These are phyloP conservation scores for Yamadazyma triangularis DNA, from an alignment of 1,139 yeast genomes.

Conservation along the genomic window DNA sequence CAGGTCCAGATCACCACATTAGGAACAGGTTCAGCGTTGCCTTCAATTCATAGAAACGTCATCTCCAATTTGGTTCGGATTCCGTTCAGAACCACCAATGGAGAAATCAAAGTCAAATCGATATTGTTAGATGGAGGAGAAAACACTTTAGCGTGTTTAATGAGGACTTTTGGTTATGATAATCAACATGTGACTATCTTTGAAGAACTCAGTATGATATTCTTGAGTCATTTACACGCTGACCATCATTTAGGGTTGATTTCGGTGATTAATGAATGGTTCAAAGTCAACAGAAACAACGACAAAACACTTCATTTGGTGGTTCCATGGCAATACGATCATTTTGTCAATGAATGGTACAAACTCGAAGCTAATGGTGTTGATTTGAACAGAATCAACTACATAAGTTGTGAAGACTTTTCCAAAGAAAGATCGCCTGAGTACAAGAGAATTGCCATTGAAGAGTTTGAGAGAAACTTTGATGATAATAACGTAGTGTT, in stretches of 20 bases:
- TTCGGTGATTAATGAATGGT: conserved; percentile 70
- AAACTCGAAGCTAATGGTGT: conserved; percentile 43
- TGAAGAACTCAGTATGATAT: conserved; percentile 58
- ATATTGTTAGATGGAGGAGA: conserved; percentile 89
- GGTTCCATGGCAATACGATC: conserved; percentile 71
- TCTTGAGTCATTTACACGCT: conserved; percentile 90
- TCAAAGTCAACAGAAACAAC: conserved; percentile 28
- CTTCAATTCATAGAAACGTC: conserved; percentile 81
- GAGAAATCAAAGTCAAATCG: conserved; percentile 32
- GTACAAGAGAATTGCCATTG: conserved; percentile 23
- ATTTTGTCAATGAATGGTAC: conserved; percentile 70
- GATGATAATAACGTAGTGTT: conserved; percentile 16
- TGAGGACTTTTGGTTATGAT: conserved; percentile 55
- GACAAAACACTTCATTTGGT: conserved; percentile 47
- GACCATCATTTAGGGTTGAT: conserved; percentile 91
- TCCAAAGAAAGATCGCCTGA: conserved; percentile 23
- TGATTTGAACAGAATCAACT: conserved; percentile 41
- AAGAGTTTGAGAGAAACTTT: conserved; percentile 28
- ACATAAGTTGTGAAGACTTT: conserved; percentile 68
- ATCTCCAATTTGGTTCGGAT: conserved; percentile 70
- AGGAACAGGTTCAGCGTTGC: conserved; percentile 95
- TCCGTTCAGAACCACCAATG: conserved; percentile 39
- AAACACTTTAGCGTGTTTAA: conserved; percentile 73
- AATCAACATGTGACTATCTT: conserved; percentile 34
- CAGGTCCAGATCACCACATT: conserved; percentile 71